These are phyloP conservation scores for Heliosperma pusillum DNA, from an alignment of 148 eudicot species.

Conservation along the genomic window DNA sequence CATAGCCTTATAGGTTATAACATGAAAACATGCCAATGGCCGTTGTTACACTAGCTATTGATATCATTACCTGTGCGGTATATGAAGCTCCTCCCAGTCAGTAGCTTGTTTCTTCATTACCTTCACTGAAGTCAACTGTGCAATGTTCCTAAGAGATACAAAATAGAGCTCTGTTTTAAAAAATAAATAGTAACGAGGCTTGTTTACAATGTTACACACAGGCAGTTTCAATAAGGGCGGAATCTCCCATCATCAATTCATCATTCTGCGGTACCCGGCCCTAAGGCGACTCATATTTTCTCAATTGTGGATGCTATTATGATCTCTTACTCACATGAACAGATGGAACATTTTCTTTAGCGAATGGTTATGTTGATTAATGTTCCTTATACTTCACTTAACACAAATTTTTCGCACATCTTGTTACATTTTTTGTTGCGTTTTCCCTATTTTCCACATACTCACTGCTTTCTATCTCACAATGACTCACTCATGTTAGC, in stretches of 20 bases:
- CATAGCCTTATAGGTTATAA: not conserved
- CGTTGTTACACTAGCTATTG: not conserved
- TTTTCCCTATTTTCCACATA: not conserved
- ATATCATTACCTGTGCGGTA: constrained; percentile 50
- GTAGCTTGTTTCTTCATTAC: constrained; percentile 59
- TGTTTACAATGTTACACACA: no score
- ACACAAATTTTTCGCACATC: not conserved
- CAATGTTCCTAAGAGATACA: constrained; percentile 53
- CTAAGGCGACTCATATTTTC: not conserved
- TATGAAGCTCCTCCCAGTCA: constrained; percentile 70
- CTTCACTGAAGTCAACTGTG: constrained; percentile 71
- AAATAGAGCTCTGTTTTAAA: constrained; percentile 3
- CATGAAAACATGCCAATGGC: not conserved
- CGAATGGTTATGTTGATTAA: not conserved
- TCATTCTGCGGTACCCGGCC: not conserved
- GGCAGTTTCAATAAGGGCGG: not conserved
- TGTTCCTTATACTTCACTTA: not conserved
- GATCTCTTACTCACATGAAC: no score
- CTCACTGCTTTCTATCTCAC: not conserved
- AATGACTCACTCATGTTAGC: not conserved
- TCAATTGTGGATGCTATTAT: not conserved
- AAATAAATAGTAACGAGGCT: not conserved
- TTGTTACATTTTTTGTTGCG: not conserved
- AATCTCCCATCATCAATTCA: not conserved
- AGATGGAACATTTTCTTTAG: no score